These are phyloP conservation scores for Malassezia brasiliensis DNA, from an alignment of 1,284 basidiomycete genomes.

Conservation along the genomic window DNA sequence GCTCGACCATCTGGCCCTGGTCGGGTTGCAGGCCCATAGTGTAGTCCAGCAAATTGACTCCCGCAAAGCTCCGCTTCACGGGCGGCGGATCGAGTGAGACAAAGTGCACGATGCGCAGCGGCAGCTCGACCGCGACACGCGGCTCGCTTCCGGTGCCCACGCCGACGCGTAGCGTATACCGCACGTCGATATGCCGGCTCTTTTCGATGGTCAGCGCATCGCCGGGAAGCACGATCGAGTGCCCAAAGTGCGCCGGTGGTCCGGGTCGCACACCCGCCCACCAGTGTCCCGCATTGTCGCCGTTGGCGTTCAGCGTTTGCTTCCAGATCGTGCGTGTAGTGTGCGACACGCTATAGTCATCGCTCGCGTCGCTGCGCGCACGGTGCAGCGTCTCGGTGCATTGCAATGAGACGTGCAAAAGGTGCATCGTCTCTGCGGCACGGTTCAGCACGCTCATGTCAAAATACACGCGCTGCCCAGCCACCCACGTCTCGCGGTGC, in stretches of 20 bases:
- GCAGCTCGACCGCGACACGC: slow-evolving; percentile 54
- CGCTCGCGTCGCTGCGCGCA: slow-evolving; percentile 4
- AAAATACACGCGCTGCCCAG: slow-evolving; percentile 71
- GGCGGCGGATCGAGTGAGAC: slow-evolving; percentile 70
- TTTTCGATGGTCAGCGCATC: slow-evolving; percentile 67
- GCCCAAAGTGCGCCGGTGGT: slow-evolving; percentile 31
- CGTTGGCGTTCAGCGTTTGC: slow-evolving; percentile 31
- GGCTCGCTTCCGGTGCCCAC: slow-evolving; percentile 57
- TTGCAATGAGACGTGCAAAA: slow-evolving; percentile 2
- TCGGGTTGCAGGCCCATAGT: neutral
- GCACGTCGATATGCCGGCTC: slow-evolving; percentile 67
- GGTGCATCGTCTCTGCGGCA: slow-evolving; percentile 46
- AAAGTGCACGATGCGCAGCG: slow-evolving; percentile 66
- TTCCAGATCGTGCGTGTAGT: slow-evolving; percentile 23
- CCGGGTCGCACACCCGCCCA: slow-evolving; percentile 41
- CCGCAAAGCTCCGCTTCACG: slow-evolving; percentile 19
- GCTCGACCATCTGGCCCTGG: slow-evolving; percentile 26
- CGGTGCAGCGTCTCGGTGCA: slow-evolving; percentile 11
- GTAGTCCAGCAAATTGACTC: slow-evolving; percentile 3
- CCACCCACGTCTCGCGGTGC: slow-evolving; percentile 70
- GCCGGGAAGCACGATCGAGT: slow-evolving; percentile 50
- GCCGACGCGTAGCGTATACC: slow-evolving; percentile 65
- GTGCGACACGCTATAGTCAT: slow-evolving; percentile 25
- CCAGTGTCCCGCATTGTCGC: slow-evolving; percentile 17
- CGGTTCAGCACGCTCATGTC: slow-evolving; percentile 64